Conservation (phyloP, 331 rosid species). For the Malus hybrid region DNA sequence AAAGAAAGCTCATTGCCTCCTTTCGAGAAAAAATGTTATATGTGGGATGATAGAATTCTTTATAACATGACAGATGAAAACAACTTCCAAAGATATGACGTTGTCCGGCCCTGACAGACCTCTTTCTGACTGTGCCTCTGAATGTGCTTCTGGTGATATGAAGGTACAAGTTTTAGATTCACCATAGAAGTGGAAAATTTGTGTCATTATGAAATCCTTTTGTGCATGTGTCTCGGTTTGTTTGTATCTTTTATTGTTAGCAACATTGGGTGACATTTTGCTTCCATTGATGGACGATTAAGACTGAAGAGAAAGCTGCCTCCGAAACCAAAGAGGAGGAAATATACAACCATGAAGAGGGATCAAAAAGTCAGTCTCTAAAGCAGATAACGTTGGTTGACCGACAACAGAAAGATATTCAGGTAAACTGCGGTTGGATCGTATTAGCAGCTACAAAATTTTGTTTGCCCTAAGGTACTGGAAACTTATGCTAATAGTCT, state of each 20-base stretch:
- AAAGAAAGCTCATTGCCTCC: neutral
- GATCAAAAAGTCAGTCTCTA: conserved; percentile 13
- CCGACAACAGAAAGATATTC: conserved; percentile 47
- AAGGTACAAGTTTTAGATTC: conserved; percentile 34
- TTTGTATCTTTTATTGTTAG: neutral
- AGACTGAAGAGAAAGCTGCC: conserved; percentile 48
- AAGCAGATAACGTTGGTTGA: conserved; percentile 44
- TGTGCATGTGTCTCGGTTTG: neutral
- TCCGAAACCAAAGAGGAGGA: conserved; percentile 30
- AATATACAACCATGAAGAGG: conserved; percentile 22
- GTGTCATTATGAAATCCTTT: neutral
- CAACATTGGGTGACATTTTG: conserved; percentile 5
- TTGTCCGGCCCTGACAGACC: conserved; percentile 24
- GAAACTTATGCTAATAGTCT: conserved; percentile 5
- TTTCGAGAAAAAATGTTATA: neutral
- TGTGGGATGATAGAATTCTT: neutral
- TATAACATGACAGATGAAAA: conserved; percentile 37
- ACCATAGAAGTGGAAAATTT: neutral
- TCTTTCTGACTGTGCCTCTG: conserved; percentile 20
- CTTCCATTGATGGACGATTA: conserved; percentile 9
- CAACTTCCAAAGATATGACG: conserved; percentile 30
- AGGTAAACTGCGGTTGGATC: conserved; percentile 31
- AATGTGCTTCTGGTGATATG: conserved; percentile 26
- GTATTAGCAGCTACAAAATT: neutral
- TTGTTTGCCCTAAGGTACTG: neutral